phyloP scores from a whole-genome alignment of 108 stramenopile genomes.

The Conticribra weissflogii region DNA sequence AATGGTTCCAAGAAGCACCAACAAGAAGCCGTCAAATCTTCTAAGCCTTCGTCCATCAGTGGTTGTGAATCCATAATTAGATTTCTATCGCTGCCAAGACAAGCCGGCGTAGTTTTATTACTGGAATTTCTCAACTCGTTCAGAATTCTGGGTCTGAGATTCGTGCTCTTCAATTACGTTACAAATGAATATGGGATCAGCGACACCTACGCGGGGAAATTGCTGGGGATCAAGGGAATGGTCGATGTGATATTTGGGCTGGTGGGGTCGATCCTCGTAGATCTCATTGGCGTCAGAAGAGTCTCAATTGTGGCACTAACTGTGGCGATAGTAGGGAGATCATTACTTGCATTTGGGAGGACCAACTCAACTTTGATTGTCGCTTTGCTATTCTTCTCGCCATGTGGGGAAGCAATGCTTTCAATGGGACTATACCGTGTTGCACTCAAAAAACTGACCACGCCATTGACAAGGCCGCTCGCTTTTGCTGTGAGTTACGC shows the following conservation, averaged over 20 bases:
- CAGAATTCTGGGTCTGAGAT: constrained; percentile 38
- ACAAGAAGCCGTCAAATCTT: no score
- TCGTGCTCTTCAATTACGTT: constrained; percentile 39
- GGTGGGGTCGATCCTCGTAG: constrained; percentile 35
- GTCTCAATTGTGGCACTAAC: constrained; percentile 21
- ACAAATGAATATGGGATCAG: constrained; percentile 44
- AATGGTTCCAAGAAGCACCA: no score
- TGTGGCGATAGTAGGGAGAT: constrained; percentile 37
- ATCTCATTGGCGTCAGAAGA: constrained; percentile 34
- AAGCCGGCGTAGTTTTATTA: constrained; percentile 13
- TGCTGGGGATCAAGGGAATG: constrained; percentile 40
- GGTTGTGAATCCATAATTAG: constrained; percentile 12
- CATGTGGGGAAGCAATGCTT: constrained; percentile 44
- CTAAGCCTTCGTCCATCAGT: background rate
- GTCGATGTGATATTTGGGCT: constrained; percentile 36
- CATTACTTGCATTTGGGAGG: constrained; percentile 41
- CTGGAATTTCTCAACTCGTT: constrained; percentile 48
- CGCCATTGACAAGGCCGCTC: constrained; percentile 39
- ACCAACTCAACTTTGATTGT: constrained; percentile 15
- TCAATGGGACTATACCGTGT: constrained; percentile 43
- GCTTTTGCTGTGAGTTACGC: constrained; percentile 47
- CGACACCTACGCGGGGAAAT: constrained; percentile 20
- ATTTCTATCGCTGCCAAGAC: constrained; percentile 18
- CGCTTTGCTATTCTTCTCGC: constrained; percentile 31
- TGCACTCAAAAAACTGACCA: constrained; percentile 50